phyloP scores from a whole-genome alignment of 129 eudicot genomes.

The Centaurea solstitialis region DNA sequence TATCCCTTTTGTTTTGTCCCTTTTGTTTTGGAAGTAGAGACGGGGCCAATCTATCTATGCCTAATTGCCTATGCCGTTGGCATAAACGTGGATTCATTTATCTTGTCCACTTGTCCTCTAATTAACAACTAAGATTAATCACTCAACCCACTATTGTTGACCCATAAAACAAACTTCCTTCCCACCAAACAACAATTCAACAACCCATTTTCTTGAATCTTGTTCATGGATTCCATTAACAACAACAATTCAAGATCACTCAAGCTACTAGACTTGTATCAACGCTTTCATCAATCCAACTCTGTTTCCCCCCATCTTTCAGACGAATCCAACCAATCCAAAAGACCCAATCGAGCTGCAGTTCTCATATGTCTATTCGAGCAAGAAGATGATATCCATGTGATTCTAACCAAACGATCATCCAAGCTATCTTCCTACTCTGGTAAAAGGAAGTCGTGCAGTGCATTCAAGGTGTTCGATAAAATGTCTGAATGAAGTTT shows the following conservation, averaged over 20 bases:
- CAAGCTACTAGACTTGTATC: constrained; percentile 38
- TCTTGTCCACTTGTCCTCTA: too few relatives aligned
- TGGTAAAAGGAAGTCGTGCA: constrained; percentile 43
- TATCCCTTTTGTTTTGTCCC: too few relatives aligned
- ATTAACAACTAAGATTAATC: neutral
- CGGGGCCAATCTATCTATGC: too few relatives aligned
- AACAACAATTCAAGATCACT: constrained; percentile 20
- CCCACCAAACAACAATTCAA: neutral
- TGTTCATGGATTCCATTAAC: constrained; percentile 28
- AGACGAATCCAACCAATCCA: constrained; percentile 15
- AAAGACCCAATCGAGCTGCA: constrained; percentile 53
- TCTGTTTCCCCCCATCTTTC: neutral
- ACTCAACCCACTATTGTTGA: neutral
- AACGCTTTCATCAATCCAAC: constrained; percentile 35
- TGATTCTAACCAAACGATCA: constrained; percentile 72
- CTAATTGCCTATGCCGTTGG: too few relatives aligned
- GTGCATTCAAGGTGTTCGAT: neutral
- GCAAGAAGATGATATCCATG: constrained; percentile 42
- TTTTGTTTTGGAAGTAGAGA: too few relatives aligned
- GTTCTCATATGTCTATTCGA: constrained; percentile 67
- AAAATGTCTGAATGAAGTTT: constrained; percentile 1
- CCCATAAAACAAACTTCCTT: neutral
- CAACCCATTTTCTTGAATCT: neutral
- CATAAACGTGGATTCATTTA: too few relatives aligned
- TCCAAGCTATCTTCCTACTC: constrained; percentile 56